These are phyloP conservation scores for Capsicum rhomboideum DNA, from an alignment of 257 asterid genomes.

Conservation along the genomic window DNA sequence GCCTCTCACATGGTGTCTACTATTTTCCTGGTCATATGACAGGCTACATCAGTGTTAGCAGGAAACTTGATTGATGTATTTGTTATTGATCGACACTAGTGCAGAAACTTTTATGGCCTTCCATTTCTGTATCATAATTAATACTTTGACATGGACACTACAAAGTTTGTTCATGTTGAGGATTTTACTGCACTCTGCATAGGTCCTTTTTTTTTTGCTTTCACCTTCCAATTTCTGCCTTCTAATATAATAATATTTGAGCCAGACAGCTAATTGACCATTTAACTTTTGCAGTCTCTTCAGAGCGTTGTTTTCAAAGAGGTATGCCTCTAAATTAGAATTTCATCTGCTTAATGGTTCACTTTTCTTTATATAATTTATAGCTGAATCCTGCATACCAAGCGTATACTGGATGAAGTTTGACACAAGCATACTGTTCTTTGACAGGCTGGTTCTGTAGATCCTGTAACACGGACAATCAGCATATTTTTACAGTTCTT, in stretches of 20 bases:
- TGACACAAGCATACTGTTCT: slow-evolving; percentile 13
- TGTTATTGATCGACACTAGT: neutral
- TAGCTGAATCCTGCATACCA: neutral
- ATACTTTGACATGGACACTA: neutral
- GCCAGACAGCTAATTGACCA: slow-evolving; percentile 1
- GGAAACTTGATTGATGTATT: neutral
- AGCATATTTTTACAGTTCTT: slow-evolving; percentile 93
- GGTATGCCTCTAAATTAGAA: slow-evolving; percentile 33
- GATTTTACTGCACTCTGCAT: neutral
- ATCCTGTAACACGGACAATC: slow-evolving; percentile 89
- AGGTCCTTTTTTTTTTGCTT: neutral
- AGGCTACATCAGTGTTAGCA: neutral
- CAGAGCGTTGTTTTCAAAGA: slow-evolving; percentile 96
- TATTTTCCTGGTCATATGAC: neutral
- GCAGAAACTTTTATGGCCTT: neutral
- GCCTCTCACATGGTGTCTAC: neutral
- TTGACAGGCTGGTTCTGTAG: slow-evolving; percentile 86
- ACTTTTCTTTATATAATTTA: slow-evolving; percentile 1
- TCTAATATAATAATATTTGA: neutral
- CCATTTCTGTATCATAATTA: neutral
- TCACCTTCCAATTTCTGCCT: slow-evolving; percentile 11
- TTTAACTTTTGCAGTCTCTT: slow-evolving; percentile 68
- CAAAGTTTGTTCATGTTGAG: neutral
- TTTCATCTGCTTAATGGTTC: neutral
- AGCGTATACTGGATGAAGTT: neutral